Evolutionary conservation across 169 alveolate species (phyloP), one percentile per base, ranked within the genome.

Genomic region (Babesia gibsoni): DNA sequence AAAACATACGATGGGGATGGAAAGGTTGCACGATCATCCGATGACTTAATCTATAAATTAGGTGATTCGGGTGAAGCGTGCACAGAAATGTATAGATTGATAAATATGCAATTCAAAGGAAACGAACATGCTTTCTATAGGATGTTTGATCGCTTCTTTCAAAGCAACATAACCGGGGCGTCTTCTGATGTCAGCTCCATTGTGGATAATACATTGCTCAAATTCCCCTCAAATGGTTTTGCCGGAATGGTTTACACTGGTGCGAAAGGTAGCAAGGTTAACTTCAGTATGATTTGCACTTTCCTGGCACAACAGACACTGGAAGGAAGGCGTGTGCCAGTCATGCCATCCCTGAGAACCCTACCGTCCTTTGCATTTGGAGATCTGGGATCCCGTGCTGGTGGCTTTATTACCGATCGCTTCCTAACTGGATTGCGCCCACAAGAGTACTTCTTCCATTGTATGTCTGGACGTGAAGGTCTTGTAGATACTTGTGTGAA

Each of bases 401-500:
- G 98, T 49, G 99, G 99, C 0, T 92, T 91, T 73, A 92, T 97
- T 14, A 90, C 98, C 4, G 99, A 97, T 84, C 92, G 99, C 53
- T 97, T 96, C 83, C 88, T 96, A 32, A 95, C 97, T 18, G 99
- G 99, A 0, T 83, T 96, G 5, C 90, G 98, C 63, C 98, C 99
- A 6, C 96, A 96, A 82, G 99, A 97, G 84, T 97, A 93, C 91
- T 97, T 91, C 83, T 97, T 96, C 95, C 99, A 97, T 86, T 96
- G 99, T 69, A 97, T 97, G 99, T 98, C 99, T 14, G 99, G 99
- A 12, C 94, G 99, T 80, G 99, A 97, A 90, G 99, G 99, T 18
- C 89, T 97, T 36, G 97, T 97, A 56, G 99, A 97, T 83, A 97
- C 99, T 14, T 98, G 99, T 0, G 99, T 97, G 36, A 97, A 97